Percentiles rank a stretch among this genome's conserved stretches.
Evolutionary conservation across 371 early-diverging fungal genomes (phyloP).

Genomic region (Nematocida parisii): DNA sequence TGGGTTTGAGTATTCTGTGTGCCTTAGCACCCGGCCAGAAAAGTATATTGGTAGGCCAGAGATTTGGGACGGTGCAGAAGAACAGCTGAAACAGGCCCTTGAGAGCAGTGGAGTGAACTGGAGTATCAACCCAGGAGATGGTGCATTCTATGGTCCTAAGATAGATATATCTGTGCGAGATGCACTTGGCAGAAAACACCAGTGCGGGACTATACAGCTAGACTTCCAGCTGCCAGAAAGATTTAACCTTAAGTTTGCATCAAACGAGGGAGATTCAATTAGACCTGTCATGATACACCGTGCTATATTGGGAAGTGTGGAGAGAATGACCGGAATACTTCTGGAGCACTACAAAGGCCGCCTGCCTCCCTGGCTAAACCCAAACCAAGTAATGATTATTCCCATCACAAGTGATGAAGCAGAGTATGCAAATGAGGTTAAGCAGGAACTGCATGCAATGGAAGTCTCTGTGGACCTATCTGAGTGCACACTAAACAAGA

Average conservation of each 20-base stretch:
- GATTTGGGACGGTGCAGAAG: slow-evolving; percentile 89
- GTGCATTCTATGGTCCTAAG: slow-evolving; percentile 99
- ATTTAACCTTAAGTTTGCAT: slow-evolving; percentile 82
- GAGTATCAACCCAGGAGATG: slow-evolving; percentile 91
- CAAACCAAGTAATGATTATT: slow-evolving; percentile 84
- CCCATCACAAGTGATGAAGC: slow-evolving; percentile 66
- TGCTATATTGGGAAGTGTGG: slow-evolving; percentile 93
- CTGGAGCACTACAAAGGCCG: slow-evolving; percentile 83
- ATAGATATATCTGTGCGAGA: slow-evolving; percentile 94
- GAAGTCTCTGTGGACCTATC: slow-evolving; percentile 77
- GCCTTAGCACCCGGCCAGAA: slow-evolving; percentile 89
- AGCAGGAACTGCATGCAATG: slow-evolving; percentile 71
- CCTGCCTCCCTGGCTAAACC: slow-evolving; percentile 97
- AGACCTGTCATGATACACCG: slow-evolving; percentile 97
- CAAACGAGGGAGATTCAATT: slow-evolving; percentile 72
- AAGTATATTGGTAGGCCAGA: slow-evolving; percentile 84
- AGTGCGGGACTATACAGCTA: slow-evolving; percentile 96
- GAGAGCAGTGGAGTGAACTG: slow-evolving; percentile 77
- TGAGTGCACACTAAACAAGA: slow-evolving; percentile 85
- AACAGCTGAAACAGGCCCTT: slow-evolving; percentile 75
- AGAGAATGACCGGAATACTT: slow-evolving; percentile 92
- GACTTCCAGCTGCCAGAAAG: slow-evolving; percentile 91
- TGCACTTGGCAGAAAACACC: slow-evolving; percentile 82
- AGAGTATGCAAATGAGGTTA: slow-evolving; percentile 70
- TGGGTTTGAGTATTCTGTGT: slow-evolving; percentile 76